Evolutionary conservation across 2,329 filamentous ascomycete species (phyloP).

Genomic region (Aspergillus fijiensis): DNA sequence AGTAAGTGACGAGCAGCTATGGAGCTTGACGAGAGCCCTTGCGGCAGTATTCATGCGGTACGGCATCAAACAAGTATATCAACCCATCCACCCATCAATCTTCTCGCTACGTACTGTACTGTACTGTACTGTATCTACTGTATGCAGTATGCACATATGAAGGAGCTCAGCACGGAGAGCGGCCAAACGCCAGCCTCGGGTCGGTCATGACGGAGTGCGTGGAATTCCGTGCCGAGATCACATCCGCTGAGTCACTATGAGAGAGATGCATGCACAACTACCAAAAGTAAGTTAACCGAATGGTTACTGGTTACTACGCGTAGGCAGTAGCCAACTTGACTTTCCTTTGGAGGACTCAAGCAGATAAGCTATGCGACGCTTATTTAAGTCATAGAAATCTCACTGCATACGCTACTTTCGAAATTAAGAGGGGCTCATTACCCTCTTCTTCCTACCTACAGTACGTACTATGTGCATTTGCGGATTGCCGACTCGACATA

Average conservation of each 20-base stretch:
- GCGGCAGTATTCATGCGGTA: neutral
- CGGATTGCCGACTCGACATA: neutral
- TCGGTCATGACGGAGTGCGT: constrained; percentile 15
- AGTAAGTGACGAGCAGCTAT: neutral
- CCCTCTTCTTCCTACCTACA: neutral
- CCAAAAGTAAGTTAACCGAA: too few relatives aligned
- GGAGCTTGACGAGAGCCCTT: neutral
- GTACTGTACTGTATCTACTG: too few relatives aligned
- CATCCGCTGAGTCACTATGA: constrained; percentile 10
- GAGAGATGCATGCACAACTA: neutral
- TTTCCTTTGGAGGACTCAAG: neutral
- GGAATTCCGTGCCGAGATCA: constrained; percentile 11
- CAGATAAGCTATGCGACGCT: neutral
- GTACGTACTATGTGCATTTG: neutral
- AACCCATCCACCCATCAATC: too few relatives aligned
- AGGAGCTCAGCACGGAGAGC: neutral
- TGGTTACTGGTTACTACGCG: too few relatives aligned
- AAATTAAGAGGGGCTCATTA: too few relatives aligned
- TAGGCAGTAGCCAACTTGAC: too few relatives aligned
- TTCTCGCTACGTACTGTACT: too few relatives aligned
- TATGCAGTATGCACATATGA: neutral
- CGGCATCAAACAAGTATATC: neutral
- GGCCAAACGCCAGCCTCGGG: constrained; percentile 3
- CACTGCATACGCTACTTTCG: too few relatives aligned
- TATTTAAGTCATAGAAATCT: too few relatives aligned